Evolutionary conservation across 352 stramenopile genomes (phyloP), one percentile per base, ranked within the genome.

Genomic region (Phytophthora aleatoria): DNA sequence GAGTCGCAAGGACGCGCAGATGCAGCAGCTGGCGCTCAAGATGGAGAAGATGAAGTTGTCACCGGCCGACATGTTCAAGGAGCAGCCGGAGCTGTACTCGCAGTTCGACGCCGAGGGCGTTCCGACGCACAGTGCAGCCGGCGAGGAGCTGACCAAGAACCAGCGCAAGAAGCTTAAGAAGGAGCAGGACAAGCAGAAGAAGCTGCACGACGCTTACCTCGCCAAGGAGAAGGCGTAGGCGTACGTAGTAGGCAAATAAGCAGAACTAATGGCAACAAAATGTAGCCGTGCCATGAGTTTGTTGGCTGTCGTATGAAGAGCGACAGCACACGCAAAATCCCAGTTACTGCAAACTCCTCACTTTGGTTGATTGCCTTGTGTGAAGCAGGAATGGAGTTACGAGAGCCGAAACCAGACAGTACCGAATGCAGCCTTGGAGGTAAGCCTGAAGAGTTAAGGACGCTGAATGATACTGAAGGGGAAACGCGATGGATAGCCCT

Each of bases 21-120:
- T 76, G 45, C 70, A 81, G 50, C 90, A 98, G 64, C 65, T 93
- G 42, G 91, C 89, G 58, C 79, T 91, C 50, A 98, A 98, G 79
- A 87, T 97, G 69, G 90, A 95, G 55, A 92, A 94, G 79, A 98
- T 97, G 85, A 89, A 94, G 74, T 75, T 96, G 69, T 77, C 88
- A 52, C 87, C 90, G 30, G 39, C 80, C 42, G 90, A 95, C 6
- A 91, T 94, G 79, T 95, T 95, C 48, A 84, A 85, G 63, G 73
- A 66, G 56, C 79, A 92, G 68, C 61, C 67, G 0, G 74, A 90
- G 45, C 70, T 91, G 47, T 95, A 90, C 69, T 83, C 80, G 38
- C 70, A 83, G 51, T 92, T 92, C 57, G 83, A 91, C 58, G 71
- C 63, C 15, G 79, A 90, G 35, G 85, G 87, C 0, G 42, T 95